These are phyloP conservation scores for Lodderomyces margitis DNA, from an alignment of 1,139 yeast genomes.

Conservation along the genomic window DNA sequence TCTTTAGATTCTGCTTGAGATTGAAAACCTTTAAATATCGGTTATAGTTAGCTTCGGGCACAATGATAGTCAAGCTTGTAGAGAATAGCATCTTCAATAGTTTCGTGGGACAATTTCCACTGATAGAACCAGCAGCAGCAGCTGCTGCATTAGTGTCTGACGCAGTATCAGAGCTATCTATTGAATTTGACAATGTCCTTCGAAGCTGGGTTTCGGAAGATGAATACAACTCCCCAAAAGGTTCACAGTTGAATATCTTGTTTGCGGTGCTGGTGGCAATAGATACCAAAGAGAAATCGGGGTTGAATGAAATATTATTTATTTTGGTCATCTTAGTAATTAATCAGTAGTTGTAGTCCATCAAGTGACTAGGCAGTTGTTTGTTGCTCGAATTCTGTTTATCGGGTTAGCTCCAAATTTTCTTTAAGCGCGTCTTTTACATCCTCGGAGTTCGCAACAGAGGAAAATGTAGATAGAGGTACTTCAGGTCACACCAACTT, in stretches of 20 bases:
- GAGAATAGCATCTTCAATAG: conserved; percentile 65
- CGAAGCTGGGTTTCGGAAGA: conserved; percentile 18
- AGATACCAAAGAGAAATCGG: conserved; percentile 43
- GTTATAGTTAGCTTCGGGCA: conserved; percentile 44
- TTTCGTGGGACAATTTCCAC: conserved; percentile 25
- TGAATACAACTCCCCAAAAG: conserved; percentile 46
- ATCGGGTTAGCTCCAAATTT: too few relatives aligned
- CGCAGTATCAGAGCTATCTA: conserved; percentile 11
- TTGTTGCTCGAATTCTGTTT: too few relatives aligned
- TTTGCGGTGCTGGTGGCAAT: conserved; percentile 34
- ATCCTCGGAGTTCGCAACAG: too few relatives aligned
- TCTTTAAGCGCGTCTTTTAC: too few relatives aligned
- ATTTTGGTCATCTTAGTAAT: conserved; percentile 16
- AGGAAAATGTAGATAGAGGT: too few relatives aligned
- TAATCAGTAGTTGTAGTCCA: too few relatives aligned
- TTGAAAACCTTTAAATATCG: conserved; percentile 61
- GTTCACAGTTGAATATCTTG: conserved; percentile 46
- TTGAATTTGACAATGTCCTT: conserved; percentile 16
- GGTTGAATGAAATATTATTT: conserved; percentile 44
- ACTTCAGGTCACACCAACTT: too few relatives aligned
- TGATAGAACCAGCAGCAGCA: conserved; percentile 4
- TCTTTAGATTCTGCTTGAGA: conserved; percentile 64
- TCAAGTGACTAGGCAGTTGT: too few relatives aligned
- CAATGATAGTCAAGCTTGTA: conserved; percentile 65
- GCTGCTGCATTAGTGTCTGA: too few relatives aligned